Percentiles rank a stretch among this genome's conserved stretches.
Conservation (phyloP, 2,329 filamentous ascomycete genomes). For the Talaromyces sp. region DNA sequence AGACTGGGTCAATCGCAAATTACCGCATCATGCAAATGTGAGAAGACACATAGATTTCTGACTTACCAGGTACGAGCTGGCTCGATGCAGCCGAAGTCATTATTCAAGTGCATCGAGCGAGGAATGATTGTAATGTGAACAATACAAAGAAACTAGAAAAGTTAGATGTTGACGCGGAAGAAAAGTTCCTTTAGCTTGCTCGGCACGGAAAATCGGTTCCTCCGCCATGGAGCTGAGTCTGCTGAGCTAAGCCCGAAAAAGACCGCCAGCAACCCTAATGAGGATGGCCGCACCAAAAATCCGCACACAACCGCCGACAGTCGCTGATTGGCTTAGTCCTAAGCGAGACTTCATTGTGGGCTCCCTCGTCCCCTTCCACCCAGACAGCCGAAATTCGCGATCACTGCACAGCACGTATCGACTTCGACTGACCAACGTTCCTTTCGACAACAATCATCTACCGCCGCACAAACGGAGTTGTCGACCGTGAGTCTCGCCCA, state of each 20-base stretch:
- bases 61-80: not conserved
- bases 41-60: slow-evolving; percentile 18
- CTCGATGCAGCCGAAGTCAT: not conserved
- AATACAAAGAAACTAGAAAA: not conserved
- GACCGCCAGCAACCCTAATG: slow-evolving; percentile 32
- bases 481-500: slow-evolving; percentile 40
- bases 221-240: slow-evolving; percentile 9
- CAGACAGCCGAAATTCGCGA: slow-evolving; percentile 41
- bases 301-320: slow-evolving; percentile 4
- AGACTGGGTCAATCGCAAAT: slow-evolving; percentile 96
- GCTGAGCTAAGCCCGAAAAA: not conserved
- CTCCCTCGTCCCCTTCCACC: slow-evolving; percentile 17
- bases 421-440: slow-evolving; percentile 28
- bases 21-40: slow-evolving; percentile 74
- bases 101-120: not conserved
- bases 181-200: slow-evolving; percentile 24
- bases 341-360: slow-evolving; percentile 43
- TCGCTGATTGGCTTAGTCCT: slow-evolving; percentile 30
- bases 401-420: slow-evolving; percentile 31
- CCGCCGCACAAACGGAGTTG: slow-evolving; percentile 36
- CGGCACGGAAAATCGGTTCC: slow-evolving; percentile 21
- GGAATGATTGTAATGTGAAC: not conserved
- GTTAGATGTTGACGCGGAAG: slow-evolving; percentile 11
- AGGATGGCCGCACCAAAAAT: slow-evolving; percentile 25
- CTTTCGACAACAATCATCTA: slow-evolving; percentile 41